Conservation (phyloP, 2,329 filamentous ascomycete genomes). For the Chrysoporthe deuterocubensis region DNA sequence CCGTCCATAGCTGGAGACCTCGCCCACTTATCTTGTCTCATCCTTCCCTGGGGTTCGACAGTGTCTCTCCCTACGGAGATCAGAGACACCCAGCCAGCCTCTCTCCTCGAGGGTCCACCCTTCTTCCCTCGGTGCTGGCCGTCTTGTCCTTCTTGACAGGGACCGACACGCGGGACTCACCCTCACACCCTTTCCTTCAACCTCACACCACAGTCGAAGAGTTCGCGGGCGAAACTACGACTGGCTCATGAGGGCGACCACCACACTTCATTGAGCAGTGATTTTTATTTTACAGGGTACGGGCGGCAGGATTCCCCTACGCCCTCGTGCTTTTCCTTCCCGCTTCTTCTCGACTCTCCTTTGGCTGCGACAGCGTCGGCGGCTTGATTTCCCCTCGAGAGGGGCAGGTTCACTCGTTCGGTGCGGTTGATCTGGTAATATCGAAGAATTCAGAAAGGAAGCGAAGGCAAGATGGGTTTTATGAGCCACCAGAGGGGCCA, state of each 20-base stretch:
- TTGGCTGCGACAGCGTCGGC: conserved; percentile 34
- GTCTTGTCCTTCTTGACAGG: background rate
- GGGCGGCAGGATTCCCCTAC: conserved; percentile 29
- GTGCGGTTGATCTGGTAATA: conserved; percentile 23
- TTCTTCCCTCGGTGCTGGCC: background rate
- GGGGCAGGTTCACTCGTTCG: conserved; percentile 21
- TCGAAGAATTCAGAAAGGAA: background rate
- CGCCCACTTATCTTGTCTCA: conserved; percentile 21
- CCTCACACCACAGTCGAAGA: conserved; percentile 34
- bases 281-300: conserved; percentile 17
- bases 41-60: conserved; percentile 7
- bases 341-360: conserved; percentile 9
- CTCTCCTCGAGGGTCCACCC: background rate
- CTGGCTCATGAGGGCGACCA: conserved; percentile 37
- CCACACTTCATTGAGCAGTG: conserved; percentile 13
- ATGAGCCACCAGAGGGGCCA: conserved; percentile 64
- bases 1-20: conserved; percentile 26
- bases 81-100: conserved; percentile 8
- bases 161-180: background rate
- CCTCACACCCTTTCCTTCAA: conserved; percentile 20
- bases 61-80: conserved; percentile 18
- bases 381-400: conserved; percentile 24
- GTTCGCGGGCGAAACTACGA: conserved; percentile 42
- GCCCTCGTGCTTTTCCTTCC: conserved; percentile 25
- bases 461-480: conserved; percentile 63